Conservation (phyloP, 139 green algal genomes). For the Nannochloris sp. region DNA sequence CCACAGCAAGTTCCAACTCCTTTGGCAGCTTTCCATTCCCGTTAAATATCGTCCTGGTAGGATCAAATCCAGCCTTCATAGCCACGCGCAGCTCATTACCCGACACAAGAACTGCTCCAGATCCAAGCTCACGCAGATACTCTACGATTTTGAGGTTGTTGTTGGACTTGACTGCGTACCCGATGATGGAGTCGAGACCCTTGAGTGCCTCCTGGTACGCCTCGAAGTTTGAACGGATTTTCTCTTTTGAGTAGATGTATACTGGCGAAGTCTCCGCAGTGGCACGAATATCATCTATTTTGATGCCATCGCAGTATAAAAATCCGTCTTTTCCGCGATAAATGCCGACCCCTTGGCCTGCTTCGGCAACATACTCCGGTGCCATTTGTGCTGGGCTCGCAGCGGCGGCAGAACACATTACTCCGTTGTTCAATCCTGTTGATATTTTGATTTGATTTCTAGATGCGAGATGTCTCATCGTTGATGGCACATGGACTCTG, state of each 20-base stretch:
- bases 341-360: constrained; percentile 41
- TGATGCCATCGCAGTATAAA: constrained; percentile 82
- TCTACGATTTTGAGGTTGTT: constrained; percentile 92
- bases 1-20: constrained; percentile 82
- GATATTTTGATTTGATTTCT: neutral
- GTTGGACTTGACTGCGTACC: constrained; percentile 97
- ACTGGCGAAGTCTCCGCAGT: constrained; percentile 66
- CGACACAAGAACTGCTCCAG: constrained; percentile 87
- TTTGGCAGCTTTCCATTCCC: constrained; percentile 92
- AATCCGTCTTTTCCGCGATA: constrained; percentile 75
- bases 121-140: constrained; percentile 45
- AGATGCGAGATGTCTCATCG: too few species aligned
- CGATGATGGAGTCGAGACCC: constrained; percentile 80
- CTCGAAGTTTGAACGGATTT: constrained; percentile 52
- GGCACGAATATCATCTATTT: constrained; percentile 72
- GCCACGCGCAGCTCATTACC: constrained; percentile 91
- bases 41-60: constrained; percentile 75
- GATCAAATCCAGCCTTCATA: constrained; percentile 79
- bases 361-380: constrained; percentile 8
- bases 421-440: neutral
- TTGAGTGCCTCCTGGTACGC: constrained; percentile 78
- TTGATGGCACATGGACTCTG: too few species aligned
- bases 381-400: constrained; percentile 1
- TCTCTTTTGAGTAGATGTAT: constrained; percentile 85
- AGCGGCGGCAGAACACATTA: neutral